These are phyloP conservation scores for Eucalyptus marginata DNA, from an alignment of 345 rosid species.

Conservation along the genomic window DNA sequence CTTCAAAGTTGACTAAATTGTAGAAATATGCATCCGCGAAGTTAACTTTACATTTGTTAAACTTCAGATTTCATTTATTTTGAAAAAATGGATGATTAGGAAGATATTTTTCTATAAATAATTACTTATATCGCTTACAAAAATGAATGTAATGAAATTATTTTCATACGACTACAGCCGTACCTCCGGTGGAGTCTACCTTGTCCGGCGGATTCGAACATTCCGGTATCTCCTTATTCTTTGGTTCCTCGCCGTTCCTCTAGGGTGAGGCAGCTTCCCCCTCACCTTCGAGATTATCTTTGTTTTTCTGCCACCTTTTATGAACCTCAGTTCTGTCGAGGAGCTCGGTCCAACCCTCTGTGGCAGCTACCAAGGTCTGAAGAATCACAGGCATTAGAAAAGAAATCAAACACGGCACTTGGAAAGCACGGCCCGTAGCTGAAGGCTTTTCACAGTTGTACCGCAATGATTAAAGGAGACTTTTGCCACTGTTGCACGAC, in stretches of 20 bases:
- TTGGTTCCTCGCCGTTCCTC: neutral
- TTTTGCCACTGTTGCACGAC: neutral
- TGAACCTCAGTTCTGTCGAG: neutral
- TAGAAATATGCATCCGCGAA: neutral
- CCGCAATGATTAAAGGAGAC: neutral
- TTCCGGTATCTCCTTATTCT: neutral
- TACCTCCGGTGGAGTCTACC: neutral
- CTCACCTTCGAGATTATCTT: neutral
- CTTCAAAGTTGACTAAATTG: neutral
- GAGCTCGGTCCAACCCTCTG: neutral
- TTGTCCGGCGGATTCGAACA: neutral
- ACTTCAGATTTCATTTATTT: neutral
- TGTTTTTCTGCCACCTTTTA: neutral
- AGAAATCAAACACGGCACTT: neutral
- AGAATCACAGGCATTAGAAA: neutral
- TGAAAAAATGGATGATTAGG: rapidly evolving
- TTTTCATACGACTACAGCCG: neutral
- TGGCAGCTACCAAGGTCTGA: neutral
- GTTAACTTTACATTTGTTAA: neutral
- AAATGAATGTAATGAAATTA: too few relatives aligned
- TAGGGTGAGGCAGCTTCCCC: neutral
- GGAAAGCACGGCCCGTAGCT: neutral
- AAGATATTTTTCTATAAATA: too few relatives aligned
- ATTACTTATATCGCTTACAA: too few relatives aligned
- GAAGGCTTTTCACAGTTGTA: neutral